Evolutionary conservation across 2,329 filamentous ascomycete species (phyloP), one percentile per base, ranked within the genome.

Genomic region (Pestalotiopsis sp.): DNA sequence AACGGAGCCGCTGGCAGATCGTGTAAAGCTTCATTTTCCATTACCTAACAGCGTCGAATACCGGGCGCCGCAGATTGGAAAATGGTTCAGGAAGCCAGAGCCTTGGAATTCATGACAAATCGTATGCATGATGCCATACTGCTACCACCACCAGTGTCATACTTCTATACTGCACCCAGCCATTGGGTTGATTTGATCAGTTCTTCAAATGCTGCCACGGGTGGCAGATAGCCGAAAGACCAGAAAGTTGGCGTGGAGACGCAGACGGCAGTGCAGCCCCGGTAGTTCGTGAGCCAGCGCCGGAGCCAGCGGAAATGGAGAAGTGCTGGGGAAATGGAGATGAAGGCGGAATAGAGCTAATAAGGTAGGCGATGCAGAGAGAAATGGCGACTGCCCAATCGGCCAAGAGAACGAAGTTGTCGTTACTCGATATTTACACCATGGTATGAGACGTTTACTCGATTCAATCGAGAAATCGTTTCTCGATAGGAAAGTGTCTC

Each of bases 381-480:
- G 31, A 66, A 25, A 38, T 14, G n/a, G 67, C 59, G 27, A 11
- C 68, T 71, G 41, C 71, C 69, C 49, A 67, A 76, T 75, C 64
- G 49, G 72, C 72, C 38, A 49, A 17, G 41, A 62, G 72, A 70
- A 68, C 69, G 75, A 76, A 68, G 74, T 68, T 71, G 73, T 76
- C 74, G 71, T 71, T 71, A 72, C 67, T 73, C 70, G 70, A 71
- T 66, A 23, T 60, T 66, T 60, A 41, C 52, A 20, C 39, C 12
- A 60, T 23, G 31, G n/a, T 31, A 39, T 20, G 27, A 14, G 13
- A 14, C 23, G 23, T 72, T 76, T 77, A 73, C 72, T 76, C 74
- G 75, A 77, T 72, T 70, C 57, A 52, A 76, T 75, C 73, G 72
- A 73, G 72, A 71, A 73, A 76, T 70, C 4, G 69, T 73, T 73